Base-by-base conservation (phyloP, 140 eudicot genomes). In the Bidens hawaiensis region DNA sequence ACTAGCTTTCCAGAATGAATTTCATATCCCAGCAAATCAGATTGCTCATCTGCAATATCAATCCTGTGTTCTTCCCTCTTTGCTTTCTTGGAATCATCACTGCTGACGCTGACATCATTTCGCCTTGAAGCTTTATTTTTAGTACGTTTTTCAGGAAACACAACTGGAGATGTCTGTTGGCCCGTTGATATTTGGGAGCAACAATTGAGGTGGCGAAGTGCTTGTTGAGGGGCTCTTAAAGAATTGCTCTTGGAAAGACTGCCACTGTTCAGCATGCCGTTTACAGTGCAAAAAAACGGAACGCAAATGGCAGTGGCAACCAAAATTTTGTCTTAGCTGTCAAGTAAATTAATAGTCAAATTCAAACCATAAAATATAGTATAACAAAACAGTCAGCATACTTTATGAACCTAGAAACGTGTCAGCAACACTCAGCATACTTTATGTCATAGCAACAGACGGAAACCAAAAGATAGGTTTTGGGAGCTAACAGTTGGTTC, bases 21-120 rank as follows among this genome's bases (percentile, higher is more conserved):
- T 43, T 85, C 96, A 82, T 91, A 91, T 67, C 99, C 96, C 66
- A 91, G 36, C 71, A 91, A 75, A 68, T 91, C 95, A 74, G 96
- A 91, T 73, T 82, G 62, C 78, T 91, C 99, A 68, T 88, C 99
- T 46, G 93, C 96, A 40, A 91, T 75, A 76, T 91, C 99, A 48
- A 91, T 88, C 75, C 79, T 81, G 65, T 85, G 95, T 49, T 91
- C 99, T 46, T 82, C 95, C 80, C 80, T 67, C 70, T 82, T 87
- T 57, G 68, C 50, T 55, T 76, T 82, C 68, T 76, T 89, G 55
- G 79, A 73, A 73, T 82, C 95, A 76, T 74, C 82, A 59, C 60
- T 71, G 66, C 21, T 87, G 65, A 67, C 69, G 59, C 25, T 82
- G 69, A 66, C 49, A 25, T 80, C 83, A n/a, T 53, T 79, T 50